Evolutionary conservation across 2,329 filamentous ascomycete species (phyloP).

Genomic region (Aspergillus neotritici): DNA sequence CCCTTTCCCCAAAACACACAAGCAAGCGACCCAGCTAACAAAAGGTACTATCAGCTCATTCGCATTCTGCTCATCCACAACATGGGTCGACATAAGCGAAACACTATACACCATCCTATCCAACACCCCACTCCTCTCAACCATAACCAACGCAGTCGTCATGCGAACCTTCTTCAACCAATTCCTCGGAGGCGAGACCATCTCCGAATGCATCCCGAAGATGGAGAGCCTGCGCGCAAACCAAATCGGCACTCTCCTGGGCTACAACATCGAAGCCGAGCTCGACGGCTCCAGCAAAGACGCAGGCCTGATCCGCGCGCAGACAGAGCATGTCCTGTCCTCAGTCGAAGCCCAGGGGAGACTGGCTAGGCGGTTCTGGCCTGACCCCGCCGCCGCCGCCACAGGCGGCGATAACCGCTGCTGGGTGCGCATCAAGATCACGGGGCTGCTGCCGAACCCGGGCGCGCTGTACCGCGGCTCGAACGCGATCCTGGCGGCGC

Average conservation of each 20-base stretch:
- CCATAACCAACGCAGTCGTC: neutral
- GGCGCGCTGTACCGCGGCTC: slow-evolving; percentile 2
- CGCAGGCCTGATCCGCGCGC: neutral
- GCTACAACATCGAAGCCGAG: slow-evolving; percentile 6
- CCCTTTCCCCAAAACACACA: too few relatives aligned
- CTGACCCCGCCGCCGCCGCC: neutral
- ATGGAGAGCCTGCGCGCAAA: too few relatives aligned
- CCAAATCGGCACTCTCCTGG: neutral
- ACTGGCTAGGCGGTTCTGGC: slow-evolving; percentile 1
- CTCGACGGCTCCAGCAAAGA: slow-evolving; percentile 4
- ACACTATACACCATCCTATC: slow-evolving; percentile 1
- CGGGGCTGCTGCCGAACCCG: slow-evolving; percentile 2
- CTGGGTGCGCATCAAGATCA: slow-evolving; percentile 6
- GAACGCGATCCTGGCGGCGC: neutral
- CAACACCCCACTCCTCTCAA: neutral
- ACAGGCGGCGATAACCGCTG: slow-evolving; percentile 5
- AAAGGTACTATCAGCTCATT: neutral
- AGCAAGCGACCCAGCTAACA: too few relatives aligned
- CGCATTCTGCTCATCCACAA: slow-evolving; percentile 5
- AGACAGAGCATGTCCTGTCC: slow-evolving; percentile 1
- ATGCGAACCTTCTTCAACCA: too few relatives aligned
- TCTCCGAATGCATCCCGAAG: too few relatives aligned
- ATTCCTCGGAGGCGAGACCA: too few relatives aligned
- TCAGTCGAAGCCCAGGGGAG: slow-evolving; percentile 2
- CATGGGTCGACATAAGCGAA: slow-evolving; percentile 6